Base-by-base conservation (phyloP, 1,284 basidiomycete genomes). In the Cutaneotrichosporon sp. region DNA sequence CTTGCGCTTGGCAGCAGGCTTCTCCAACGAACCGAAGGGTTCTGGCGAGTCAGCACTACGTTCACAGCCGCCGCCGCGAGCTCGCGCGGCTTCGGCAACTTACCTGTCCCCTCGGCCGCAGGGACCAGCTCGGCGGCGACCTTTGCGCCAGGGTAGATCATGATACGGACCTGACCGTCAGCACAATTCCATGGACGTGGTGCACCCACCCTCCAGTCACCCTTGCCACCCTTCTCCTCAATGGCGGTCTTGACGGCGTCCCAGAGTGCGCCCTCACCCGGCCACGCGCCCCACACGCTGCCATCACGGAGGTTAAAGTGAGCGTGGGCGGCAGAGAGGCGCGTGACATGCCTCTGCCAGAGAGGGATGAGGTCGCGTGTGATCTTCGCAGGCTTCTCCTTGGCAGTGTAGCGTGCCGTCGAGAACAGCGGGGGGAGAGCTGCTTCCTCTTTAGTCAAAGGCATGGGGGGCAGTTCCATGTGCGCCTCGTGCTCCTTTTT, bases 171-270 rank as follows among this genome's bases (percentile, higher is more conserved):
- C 26, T 30, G 26, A 30, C 26, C 5, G 10, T 30, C 26, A 30
- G 26, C 10, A 10, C 26, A 7, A 30, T 30, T 30, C 26, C 26
- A 30, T 30, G 7, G 26, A 30, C 17, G 12, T 12, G n/a, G n/a
- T n/a, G n/a, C n/a, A 60, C 67, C 39, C 34, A 71, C 66, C 38
- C 70, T 49, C 58, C 60, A 71, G 51, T 73, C 70, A 2, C 67
- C 67, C 20, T 22, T 8, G 2, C 23, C 7, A 23, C 61, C 61
- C 17, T 35, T 45, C 12, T 50, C 38, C 43, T 60, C 58, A 4
- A 70, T 35, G 20, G 21, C 46, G 0, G 10, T 12, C 41, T 52
- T 45, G 8, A 68, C 43, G 0, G 36, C 35, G 1, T 39, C 43
- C 64, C 67, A 67, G 2, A 73, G 18, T 1, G 12, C 20, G 15